Evolutionary conservation across 805 yeast genomes (phyloP), one percentile per base, ranked within the genome.

Genomic region (Ogataea saltuana): DNA sequence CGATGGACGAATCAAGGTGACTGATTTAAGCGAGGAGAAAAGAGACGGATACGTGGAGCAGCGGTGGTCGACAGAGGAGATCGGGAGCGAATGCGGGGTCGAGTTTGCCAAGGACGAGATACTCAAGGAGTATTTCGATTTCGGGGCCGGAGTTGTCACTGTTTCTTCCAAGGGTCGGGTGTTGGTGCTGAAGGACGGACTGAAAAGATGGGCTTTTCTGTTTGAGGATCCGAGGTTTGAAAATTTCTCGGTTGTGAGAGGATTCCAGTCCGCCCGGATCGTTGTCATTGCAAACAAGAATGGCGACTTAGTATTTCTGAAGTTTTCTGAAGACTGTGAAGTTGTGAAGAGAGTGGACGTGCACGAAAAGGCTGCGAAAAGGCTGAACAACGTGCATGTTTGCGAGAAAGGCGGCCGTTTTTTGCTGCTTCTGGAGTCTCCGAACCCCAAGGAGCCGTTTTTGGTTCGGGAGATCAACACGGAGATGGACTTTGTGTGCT

Each of bases 1-100:
- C 29, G 99, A 93, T 65, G 97, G 97, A 0, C 77, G 85, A 52
- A 64, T 90, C 2, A 74, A 85, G 49, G 51, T 85, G 4, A 80
- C 82, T 56, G 85, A 84, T 53, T 60, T 84, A 19, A 53, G 53
- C 20, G 66, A 62, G 20, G 41, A 45, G 1, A 19, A 45, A 5
- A 66, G 73, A 47, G 39, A 55, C 2, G 59, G 64, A 7, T 70
- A 64, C 43, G 53, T 49, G 6, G 45, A 50, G 13, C 31, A 46
- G 16, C 46, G 55, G 36, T 69, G 63, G 60, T 44, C 63, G 4
- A 40, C 75, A 4, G 48, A 58, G 2, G 63, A 65, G 4, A 72
- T 81, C 6, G 33, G 54, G 1, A 15, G 27, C 3, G 52, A 59
- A 9, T 51, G 66, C 8, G 58, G 55, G 0, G 50, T 65, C 3